Evolutionary conservation across 306 rosid genomes (phyloP).

Genomic region (Rosa rugosa): DNA sequence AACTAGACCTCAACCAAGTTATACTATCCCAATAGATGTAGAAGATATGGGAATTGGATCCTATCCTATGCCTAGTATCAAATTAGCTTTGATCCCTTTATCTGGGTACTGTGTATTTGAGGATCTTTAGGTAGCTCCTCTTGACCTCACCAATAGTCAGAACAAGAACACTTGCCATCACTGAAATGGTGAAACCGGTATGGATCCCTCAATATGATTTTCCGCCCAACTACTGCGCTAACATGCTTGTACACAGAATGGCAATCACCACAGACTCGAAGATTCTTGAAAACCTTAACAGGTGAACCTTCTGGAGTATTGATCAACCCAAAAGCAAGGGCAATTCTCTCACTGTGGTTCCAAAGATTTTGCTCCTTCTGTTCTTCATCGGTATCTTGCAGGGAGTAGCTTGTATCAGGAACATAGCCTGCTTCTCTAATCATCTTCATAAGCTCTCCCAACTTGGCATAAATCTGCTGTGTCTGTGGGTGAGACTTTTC

Average conservation of each 20-base stretch:
- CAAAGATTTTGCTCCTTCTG: constrained; percentile 91
- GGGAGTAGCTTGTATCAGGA: constrained; percentile 74
- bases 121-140: neutral
- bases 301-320: constrained; percentile 59
- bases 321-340: constrained; percentile 83
- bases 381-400: constrained; percentile 91
- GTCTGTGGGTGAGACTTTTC: constrained; percentile 60
- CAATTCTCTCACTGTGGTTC: constrained; percentile 93
- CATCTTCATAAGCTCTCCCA: constrained; percentile 67
- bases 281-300: constrained; percentile 78
- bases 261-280: constrained; percentile 93
- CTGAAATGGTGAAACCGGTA: constrained; percentile 86
- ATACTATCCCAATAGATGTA: neutral
- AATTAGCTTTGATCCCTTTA: neutral
- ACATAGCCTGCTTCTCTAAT: constrained; percentile 73
- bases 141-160: constrained; percentile 67
- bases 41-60: neutral
- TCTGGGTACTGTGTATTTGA: neutral
- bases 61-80: neutral
- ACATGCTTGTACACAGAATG: constrained; percentile 82
- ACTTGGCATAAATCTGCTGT: constrained; percentile 52
- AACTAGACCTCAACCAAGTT: neutral
- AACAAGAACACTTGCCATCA: constrained; percentile 81
- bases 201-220: constrained; percentile 76
- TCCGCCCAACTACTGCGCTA: constrained; percentile 56